A percentile compares a stretch with the other conserved stretches of the same genome.
These are phyloP conservation scores for Nicotiana knightiana DNA, from an alignment of 257 asterid species.

Conservation along the genomic window DNA sequence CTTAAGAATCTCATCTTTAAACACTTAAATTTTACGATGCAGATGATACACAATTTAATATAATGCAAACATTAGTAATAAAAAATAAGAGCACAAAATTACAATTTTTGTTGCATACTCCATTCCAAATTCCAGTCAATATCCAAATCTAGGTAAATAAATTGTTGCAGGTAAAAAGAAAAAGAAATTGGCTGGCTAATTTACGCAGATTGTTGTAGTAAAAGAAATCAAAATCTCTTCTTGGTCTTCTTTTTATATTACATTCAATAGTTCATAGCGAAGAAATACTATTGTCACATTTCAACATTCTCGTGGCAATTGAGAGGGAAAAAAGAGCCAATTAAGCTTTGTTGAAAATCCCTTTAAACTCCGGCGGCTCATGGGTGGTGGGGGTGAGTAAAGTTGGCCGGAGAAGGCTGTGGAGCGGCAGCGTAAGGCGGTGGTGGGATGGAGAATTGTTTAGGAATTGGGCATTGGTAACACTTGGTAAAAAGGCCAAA, in stretches of 20 bases:
- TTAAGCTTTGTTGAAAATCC: background rate
- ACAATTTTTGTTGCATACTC: background rate
- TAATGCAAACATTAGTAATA: background rate
- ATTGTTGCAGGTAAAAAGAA: background rate
- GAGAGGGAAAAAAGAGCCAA: background rate
- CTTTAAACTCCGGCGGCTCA: background rate
- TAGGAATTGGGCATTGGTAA: constrained; percentile 41
- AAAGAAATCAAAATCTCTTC: background rate
- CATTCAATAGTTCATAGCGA: background rate
- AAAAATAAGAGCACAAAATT: background rate
- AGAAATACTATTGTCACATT: too few species aligned
- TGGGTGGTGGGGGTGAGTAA: background rate
- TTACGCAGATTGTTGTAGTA: background rate
- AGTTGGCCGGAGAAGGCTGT: constrained; percentile 15
- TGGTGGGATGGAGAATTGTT: constrained; percentile 13
- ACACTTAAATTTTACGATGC: too few species aligned
- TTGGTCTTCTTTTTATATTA: too few species aligned
- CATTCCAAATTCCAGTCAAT: background rate
- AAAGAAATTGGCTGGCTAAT: background rate
- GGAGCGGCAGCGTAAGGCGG: constrained; percentile 30
- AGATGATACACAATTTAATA: too few species aligned
- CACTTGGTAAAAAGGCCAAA: constrained; percentile 48
- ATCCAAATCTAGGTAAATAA: background rate
- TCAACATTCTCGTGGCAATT: too few species aligned
- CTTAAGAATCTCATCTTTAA: too few species aligned